Base-by-base conservation (phyloP, 164 flowering plant species). In the Annona squamosa region DNA sequence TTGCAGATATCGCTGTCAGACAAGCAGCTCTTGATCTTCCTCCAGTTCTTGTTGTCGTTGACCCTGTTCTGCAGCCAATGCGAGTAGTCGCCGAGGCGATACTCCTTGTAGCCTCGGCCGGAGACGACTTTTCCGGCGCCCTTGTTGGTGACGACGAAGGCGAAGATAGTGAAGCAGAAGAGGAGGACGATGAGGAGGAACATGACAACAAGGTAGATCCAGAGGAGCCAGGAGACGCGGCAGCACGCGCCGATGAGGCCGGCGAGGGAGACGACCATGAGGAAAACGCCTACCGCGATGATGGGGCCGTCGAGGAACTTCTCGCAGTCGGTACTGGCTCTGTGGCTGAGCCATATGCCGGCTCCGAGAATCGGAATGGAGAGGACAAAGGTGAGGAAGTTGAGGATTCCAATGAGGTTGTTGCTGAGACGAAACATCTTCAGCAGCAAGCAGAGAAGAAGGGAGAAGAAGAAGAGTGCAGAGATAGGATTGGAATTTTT, bases 231-330 rank as follows among this genome's bases (percentile, higher is more conserved):
- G 2, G 88, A 72, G 2, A 86, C 86, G 2, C 88, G 70, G 77
- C 87, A 88, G 65, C 92, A 90, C 0, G 92, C 82, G 48, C 94
- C 94, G 70, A 86, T 73, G 41, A 88, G 68, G 1, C 94, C 94
- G 1, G 90, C 90, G n/a, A 90, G 73, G 1, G 94, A 90, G 65
- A 88, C 88, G 4, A 85, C 64, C 75, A 87, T 56, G 45, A 90
- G 82, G 72, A 86, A 88, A 6, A 81, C 87, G 44, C 94, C 94
- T 52, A 87, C 17, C 5, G 75, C 82, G 68, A 87, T 86, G 3
- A 88, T 68, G 9, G 94, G 92, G 61, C 61, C 79, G 3, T 87
- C 85, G 19, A 88, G 78, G 44, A 84, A 87, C 70, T 80, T 79
- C 80, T 85, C 88, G 76, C 94, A 88, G 78, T 86, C 89, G 62